Conservation (phyloP, 1,284 basidiomycete species). For the Cryptococcus hybrid region DNA sequence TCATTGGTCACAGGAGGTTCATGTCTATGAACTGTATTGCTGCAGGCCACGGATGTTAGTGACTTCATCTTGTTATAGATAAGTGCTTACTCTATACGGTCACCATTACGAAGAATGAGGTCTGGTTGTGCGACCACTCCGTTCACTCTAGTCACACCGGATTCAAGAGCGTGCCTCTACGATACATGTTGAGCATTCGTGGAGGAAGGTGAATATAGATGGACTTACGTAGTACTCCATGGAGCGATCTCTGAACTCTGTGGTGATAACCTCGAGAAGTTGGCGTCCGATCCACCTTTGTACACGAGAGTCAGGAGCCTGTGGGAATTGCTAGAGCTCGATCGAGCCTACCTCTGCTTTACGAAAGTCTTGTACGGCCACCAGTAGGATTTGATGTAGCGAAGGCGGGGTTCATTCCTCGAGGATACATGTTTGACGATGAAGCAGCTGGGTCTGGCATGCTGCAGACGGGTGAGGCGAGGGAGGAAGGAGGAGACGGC, state of each 20-base stretch:
- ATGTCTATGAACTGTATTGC: conserved; percentile 91
- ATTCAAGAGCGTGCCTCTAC: conserved; percentile 84
- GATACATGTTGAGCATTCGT: neutral
- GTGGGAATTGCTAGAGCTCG: neutral
- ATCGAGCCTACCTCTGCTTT: conserved; percentile 72
- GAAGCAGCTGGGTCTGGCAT: no score
- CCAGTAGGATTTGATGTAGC: conserved; percentile 54
- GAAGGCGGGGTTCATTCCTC: conserved; percentile 45
- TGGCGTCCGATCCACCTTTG: conserved; percentile 45
- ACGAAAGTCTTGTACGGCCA: conserved; percentile 77
- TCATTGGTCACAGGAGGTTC: conserved; percentile 92
- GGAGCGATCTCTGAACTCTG: conserved; percentile 84
- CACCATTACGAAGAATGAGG: conserved; percentile 79
- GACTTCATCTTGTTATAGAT: no score
- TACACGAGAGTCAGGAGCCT: neutral
- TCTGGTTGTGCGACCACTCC: conserved; percentile 76
- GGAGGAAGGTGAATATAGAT: neutral
- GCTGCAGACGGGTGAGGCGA: no score
- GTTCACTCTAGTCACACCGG: conserved; percentile 94
- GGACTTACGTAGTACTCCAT: conserved; percentile 80
- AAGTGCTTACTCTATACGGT: conserved; percentile 75
- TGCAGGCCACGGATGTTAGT: conserved; percentile 37
- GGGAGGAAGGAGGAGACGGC: no score
- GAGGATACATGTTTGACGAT: conserved; percentile 6
- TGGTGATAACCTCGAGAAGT: conserved; percentile 73